Conservation (phyloP, 2,329 filamentous ascomycete species). For the Fusarium coicis region DNA sequence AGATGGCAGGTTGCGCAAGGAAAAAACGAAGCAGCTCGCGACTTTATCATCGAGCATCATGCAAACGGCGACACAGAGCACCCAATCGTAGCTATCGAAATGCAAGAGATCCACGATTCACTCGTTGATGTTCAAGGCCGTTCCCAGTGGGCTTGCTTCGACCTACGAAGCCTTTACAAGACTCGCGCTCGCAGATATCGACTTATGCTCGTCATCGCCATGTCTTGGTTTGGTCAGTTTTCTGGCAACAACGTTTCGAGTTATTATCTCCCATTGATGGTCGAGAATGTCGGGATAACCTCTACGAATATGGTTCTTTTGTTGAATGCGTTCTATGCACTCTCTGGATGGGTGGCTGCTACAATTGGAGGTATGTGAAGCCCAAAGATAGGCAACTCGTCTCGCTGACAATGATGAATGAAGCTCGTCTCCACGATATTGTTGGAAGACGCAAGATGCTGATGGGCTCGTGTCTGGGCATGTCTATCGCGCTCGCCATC, state of each 20-base stretch:
- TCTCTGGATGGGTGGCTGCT: not conserved
- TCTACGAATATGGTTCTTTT: not conserved
- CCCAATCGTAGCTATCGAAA: not conserved
- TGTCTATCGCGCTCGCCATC: not conserved
- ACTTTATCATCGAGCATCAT: not conserved
- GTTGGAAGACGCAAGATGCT: not conserved
- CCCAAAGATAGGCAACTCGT: fast-evolving
- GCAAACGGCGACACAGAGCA: not conserved
- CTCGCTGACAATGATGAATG: fast-evolving
- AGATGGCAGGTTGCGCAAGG: not conserved
- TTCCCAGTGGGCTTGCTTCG: not conserved
- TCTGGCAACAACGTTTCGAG: not conserved
- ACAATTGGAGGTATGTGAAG: not conserved
- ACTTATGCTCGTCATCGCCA: not conserved
- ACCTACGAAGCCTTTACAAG: not conserved
- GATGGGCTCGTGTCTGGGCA: not conserved
- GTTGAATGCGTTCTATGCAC: not conserved
- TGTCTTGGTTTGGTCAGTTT: not conserved
- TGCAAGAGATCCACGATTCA: not conserved
- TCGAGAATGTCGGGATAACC: not conserved
- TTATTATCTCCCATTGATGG: not conserved
- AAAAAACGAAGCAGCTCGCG: not conserved
- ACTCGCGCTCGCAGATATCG: not conserved
- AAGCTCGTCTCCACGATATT: not conserved
- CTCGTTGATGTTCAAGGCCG: not conserved